Base-by-base conservation (phyloP, 2,329 filamentous ascomycete genomes). In the Colletotrichum tabaci region DNA sequence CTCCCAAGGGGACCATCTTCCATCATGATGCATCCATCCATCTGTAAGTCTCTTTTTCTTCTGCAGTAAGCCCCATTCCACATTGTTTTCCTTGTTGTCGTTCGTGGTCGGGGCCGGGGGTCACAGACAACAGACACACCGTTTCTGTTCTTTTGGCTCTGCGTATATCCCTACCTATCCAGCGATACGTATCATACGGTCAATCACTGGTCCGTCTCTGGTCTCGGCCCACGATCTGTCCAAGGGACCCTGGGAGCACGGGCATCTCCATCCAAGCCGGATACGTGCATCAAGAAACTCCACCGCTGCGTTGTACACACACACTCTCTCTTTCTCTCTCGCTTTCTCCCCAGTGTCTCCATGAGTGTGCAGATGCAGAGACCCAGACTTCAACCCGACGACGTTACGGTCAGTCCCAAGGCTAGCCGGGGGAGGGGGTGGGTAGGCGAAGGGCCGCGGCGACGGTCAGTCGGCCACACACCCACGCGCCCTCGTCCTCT, bases 221-320 rank as follows among this genome's bases (percentile, higher is more conserved):
- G 49, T 46, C 69, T 60, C 58, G 69, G 53, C 58, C 69, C 46
- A 64, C 47, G 53, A 68, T 68, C 65, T 47, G 58, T 60, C 47
- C 69, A 71, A 63, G 58, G 53, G 65, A 49, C 58, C 65, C 65
- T 30, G 44, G 49, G 56, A 42, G 49, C 52, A 61, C 35, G 56
- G 35, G 49, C 52, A 57, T 21, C 47, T 42, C 35, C 46, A 53
- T 18, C 57, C 63, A 70, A 70, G 63, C 67, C 63, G 63, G 56
- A 38, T 65, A 46, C 47, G 35, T 57, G 63, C 67, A 69, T 40
- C 30, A 26, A 62, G 35, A 38, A 38, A 63, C 10, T 55, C 67
- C 67, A 69, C 56, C 61, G 61, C 53, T 68, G 68, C 52, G 57
- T 68, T 23, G 21, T 23, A 23, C 21, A 35, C 30, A 35, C 30